Evolutionary conservation across 2,329 filamentous ascomycete species (phyloP), one percentile per base, ranked within the genome.

Genomic region (Biscogniauxia sp.): DNA sequence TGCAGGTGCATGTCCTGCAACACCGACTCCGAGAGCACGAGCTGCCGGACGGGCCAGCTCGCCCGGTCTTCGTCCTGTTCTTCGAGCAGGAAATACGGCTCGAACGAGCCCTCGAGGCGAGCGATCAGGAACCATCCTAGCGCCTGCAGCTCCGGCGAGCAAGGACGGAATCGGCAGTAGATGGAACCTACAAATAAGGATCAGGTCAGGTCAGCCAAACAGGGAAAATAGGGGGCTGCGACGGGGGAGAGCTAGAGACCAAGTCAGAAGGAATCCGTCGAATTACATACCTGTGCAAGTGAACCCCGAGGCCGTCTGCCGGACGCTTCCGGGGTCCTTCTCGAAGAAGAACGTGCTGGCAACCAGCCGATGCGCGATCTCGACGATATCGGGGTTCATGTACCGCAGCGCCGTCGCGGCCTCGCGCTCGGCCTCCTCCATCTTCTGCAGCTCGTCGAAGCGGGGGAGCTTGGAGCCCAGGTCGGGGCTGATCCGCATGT

Each of bases 281-380:
- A 15, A 45, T 41, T n/a, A 45, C 17, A 17, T 69, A 72, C 72
- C 72, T 58, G 70, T 72, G 55, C 71, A 74, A 25, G 61, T 72
- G 54, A 68, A 72, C 1, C 70, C 71, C 2, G 66, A 69, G 17
- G 61, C 28, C 8, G 56, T 67, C 55, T 71, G 70, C 60, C 70
- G 70, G 25, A 73, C 66, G 20, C 70, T 69, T 1, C 63, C 57
- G 5, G 63, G 57, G 9, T 74, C 71, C 59, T 69, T 73, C 59
- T 74, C 71, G 28, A 74, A 74, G 67, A 74, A 74, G 37, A 74
- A 74, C 0, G 69, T 68, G 67, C 72, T 74, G 8, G 71, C 72
- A 2, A 74, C 67, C 11, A 74, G 65, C 20, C 71, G 63, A 56
- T 74, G 72, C 20, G 69, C 72, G 7, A 68, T 68, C 56, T 74